A percentile compares a stretch with the other conserved stretches of the same genome.
These are phyloP conservation scores for Zalaria sp. DNA, from an alignment of 2,329 filamentous ascomycete species.

Conservation along the genomic window DNA sequence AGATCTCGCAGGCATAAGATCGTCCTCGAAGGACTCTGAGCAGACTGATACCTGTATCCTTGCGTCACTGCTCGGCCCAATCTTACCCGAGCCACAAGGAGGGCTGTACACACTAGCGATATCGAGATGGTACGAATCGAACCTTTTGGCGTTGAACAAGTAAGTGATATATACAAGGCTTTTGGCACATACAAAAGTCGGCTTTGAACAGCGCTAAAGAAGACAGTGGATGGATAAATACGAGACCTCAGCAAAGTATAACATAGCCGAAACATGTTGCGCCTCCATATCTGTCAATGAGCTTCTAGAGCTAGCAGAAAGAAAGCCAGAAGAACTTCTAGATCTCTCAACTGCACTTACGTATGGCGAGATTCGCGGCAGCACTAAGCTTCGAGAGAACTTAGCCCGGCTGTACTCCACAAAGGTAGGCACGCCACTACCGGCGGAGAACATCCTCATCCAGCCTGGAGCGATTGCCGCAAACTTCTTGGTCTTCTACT, in stretches of 20 bases:
- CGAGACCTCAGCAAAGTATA: conserved; percentile 41
- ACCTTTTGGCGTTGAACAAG: conserved; percentile 58
- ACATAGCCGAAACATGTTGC: conserved; percentile 69
- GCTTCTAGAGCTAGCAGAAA: conserved; percentile 44
- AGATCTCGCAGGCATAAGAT: too few relatives aligned
- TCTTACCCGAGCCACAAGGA: too few relatives aligned
- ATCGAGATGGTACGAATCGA: conserved; percentile 42
- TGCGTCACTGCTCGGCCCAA: too few relatives aligned
- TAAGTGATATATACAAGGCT: conserved; percentile 19
- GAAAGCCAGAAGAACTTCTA: conserved; percentile 28
- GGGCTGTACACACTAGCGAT: too few relatives aligned
- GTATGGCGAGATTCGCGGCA: conserved; percentile 62
- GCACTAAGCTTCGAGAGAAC: conserved; percentile 45
- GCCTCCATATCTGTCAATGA: conserved; percentile 61
- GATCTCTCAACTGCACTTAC: conserved; percentile 46
- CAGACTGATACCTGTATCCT: too few relatives aligned
- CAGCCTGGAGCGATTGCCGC: conserved; percentile 70
- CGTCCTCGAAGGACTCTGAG: too few relatives aligned
- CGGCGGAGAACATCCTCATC: conserved; percentile 54
- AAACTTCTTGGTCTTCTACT: conserved; percentile 70
- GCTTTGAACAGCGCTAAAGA: background rate
- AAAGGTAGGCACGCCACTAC: conserved; percentile 32
- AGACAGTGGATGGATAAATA: conserved; percentile 43
- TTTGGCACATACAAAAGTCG: background rate
- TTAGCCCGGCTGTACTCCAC: conserved; percentile 52